Percentiles rank a stretch among this genome's conserved stretches.
Conservation (phyloP, 108 stramenopile species). For the Nitzschia sp. region DNA sequence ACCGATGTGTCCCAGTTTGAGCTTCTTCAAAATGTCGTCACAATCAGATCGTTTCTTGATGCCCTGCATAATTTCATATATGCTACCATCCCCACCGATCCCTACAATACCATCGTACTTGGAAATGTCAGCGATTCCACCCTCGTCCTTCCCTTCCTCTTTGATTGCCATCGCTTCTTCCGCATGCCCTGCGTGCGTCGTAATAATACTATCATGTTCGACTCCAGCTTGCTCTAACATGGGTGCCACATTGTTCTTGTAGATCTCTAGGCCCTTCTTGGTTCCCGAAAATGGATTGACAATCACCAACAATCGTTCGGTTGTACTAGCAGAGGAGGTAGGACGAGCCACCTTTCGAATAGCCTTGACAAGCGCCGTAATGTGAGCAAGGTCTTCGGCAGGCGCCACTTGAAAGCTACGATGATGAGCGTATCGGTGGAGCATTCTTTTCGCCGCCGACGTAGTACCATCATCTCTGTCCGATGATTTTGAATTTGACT, state of each 20-base stretch:
- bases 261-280: constrained; percentile 43
- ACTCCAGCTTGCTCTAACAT: constrained; percentile 79
- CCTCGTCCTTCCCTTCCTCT: constrained; percentile 21
- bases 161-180: constrained; percentile 57
- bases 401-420: constrained; percentile 51
- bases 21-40: constrained; percentile 33
- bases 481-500: too few species aligned
- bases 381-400: constrained; percentile 60
- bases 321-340: not conserved
- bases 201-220: constrained; percentile 56
- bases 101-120: constrained; percentile 69
- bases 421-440: constrained; percentile 50
- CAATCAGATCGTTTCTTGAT: constrained; percentile 50
- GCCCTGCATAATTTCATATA: constrained; percentile 83
- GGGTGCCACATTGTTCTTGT: constrained; percentile 48
- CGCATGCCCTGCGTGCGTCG: constrained; percentile 60
- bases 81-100: constrained; percentile 85
- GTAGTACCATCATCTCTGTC: too few species aligned
- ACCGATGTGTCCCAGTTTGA: constrained; percentile 74
- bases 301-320: constrained; percentile 39
- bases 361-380: constrained; percentile 42
- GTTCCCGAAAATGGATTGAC: constrained; percentile 83
- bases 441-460: constrained; percentile 3
- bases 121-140: constrained; percentile 42
- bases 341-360: constrained; percentile 47